Evolutionary conservation across 306 rosid genomes (phyloP).

Genomic region (Vigna trinervia): DNA sequence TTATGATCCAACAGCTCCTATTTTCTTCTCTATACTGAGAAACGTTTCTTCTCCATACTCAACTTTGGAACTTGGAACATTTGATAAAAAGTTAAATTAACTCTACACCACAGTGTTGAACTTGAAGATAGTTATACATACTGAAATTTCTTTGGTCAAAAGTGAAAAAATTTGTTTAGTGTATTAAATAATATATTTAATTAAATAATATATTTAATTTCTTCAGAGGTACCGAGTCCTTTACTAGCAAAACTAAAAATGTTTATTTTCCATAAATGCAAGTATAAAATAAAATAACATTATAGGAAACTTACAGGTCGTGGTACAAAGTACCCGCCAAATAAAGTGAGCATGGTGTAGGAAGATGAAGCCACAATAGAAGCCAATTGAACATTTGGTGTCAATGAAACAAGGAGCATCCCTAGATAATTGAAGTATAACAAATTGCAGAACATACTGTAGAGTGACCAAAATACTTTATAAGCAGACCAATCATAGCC

Average conservation of each 20-base stretch:
- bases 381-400: constrained; percentile 72
- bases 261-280: neutral
- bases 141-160: too few relatives aligned
- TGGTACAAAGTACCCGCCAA: constrained; percentile 67
- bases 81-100: too few relatives aligned
- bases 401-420: constrained; percentile 67
- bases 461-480: constrained; percentile 72
- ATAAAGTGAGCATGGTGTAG: constrained; percentile 61
- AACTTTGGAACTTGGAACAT: too few relatives aligned
- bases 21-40: too few relatives aligned
- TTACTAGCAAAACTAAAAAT: neutral
- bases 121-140: too few relatives aligned
- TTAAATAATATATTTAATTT: neutral
- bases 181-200: neutral
- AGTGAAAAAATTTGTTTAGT: too few relatives aligned
- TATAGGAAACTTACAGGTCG: constrained; percentile 55
- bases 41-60: too few relatives aligned
- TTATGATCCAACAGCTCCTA: too few relatives aligned
- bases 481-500: constrained; percentile 57
- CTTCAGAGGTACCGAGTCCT: neutral
- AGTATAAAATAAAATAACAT: neutral
- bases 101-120: too few relatives aligned
- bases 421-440: constrained; percentile 65
- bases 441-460: constrained; percentile 58
- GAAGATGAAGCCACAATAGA: constrained; percentile 56